Base-by-base conservation (phyloP, 768 basidiomycete species). In the Suillus weaverae region DNA sequence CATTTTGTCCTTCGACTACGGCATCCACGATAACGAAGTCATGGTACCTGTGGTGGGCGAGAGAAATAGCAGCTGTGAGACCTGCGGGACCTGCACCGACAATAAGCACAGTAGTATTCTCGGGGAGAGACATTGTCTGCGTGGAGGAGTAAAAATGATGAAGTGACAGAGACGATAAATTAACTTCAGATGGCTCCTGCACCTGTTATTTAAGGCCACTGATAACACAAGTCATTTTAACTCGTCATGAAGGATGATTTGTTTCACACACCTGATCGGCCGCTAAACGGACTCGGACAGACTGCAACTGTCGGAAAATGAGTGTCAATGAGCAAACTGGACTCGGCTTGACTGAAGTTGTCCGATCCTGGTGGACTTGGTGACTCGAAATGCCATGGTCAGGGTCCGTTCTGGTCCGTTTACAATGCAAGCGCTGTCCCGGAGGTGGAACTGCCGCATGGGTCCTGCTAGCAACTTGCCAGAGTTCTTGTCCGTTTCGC, bases 81-180 rank as follows among this genome's bases (percentile, higher is more conserved):
- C 85, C 85, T 0, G 78, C 69, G 30, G 85, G 85, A 22, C 85
- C 84, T 26, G 82, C 83, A 33, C 84, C 85, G 13, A 86, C 80
- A 33, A 86, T 77, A 56, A 85, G 79, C 35, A 85, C 72, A 22
- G 80, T 79, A 6, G 82, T 57, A n/a, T 36, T 38, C n/a, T 56
- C n/a, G 4, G 36, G 55, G 7, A 56, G 55, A 36, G 55, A 56
- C 55, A 56, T 56, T 55, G 14, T 22, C 5, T 35, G n/a, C 44
- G 13, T 26, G 20, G 35, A 8, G 10, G 54, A 55, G 35, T 55
- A 55, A 14, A 11, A 36, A n/a, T 35, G 20, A 35, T 22, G 3
- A n/a, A 55, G 33, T 33, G 32, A 33, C 4, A 13, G 33, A 35
- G 54, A 55, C 3, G n/a, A n/a, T 36, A 13, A 36, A n/a, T 55